Percentiles rank a stretch among this genome's conserved stretches.
Evolutionary conservation across 345 rosid genomes (phyloP).

Genomic region (Gossypium rotundifolium): DNA sequence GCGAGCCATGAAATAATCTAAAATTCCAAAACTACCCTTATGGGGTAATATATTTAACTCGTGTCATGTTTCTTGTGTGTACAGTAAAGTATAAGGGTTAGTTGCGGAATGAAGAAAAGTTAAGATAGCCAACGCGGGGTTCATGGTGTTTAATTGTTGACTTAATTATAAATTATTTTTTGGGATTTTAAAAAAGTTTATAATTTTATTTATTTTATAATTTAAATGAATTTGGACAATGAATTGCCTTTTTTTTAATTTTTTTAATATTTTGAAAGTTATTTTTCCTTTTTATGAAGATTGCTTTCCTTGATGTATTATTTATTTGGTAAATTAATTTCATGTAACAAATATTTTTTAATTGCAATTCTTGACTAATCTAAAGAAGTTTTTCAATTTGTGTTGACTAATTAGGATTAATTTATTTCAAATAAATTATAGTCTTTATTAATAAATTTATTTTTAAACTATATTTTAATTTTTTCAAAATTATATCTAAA

Average conservation of each 20-base stretch:
- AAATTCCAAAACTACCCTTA: background rate
- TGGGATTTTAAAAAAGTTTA: background rate
- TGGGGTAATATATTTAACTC: background rate
- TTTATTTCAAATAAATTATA: background rate
- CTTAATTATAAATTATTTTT: background rate
- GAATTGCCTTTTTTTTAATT: background rate
- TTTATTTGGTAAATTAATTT: background rate
- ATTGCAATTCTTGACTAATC: background rate
- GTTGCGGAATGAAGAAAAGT: background rate
- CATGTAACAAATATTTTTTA: background rate
- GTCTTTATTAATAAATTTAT: too few species aligned
- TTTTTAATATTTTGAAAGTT: background rate
- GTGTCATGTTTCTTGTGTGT: background rate
- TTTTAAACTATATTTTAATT: too few species aligned
- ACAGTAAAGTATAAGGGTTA: background rate
- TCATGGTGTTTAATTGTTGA: background rate
- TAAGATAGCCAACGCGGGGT: background rate
- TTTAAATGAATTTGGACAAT: background rate
- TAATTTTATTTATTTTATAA: background rate
- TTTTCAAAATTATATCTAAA: too few species aligned
- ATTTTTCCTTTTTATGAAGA: background rate
- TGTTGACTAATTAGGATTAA: background rate
- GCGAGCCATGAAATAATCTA: background rate
- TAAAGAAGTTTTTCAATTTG: background rate
- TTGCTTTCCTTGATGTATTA: background rate